A percentile compares a stretch with the other conserved stretches of the same genome.
phyloP scores from a whole-genome alignment of 305 asterid species.

The Fraxinus greggii region DNA sequence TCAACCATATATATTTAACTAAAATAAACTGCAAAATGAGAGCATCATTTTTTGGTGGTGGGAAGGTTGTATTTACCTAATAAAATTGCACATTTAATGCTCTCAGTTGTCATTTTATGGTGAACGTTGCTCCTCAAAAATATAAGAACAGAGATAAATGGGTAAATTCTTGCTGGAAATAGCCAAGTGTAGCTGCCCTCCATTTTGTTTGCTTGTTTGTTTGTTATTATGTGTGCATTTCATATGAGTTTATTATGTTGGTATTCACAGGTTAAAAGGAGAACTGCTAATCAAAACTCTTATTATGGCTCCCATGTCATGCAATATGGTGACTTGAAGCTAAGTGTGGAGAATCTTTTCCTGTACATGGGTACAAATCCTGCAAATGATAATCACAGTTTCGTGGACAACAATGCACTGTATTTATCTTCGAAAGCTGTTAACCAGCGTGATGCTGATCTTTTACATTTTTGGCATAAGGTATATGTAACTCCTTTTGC shows the following conservation, averaged over 20 bases:
- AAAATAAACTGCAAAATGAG: neutral
- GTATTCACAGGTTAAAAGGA: conserved; percentile 60
- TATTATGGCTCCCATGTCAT: conserved; percentile 83
- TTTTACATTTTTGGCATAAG: conserved; percentile 92
- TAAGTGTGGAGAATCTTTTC: conserved; percentile 48
- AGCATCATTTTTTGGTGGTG: neutral
- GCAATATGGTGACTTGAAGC: conserved; percentile 82
- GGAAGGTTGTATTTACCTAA: neutral
- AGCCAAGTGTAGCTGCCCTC: neutral
- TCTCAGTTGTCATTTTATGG: neutral
- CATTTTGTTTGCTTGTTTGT: conserved; percentile 5
- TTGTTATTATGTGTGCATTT: neutral
- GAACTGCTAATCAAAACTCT: conserved; percentile 64
- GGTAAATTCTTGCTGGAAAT: neutral
- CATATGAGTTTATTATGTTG: neutral
- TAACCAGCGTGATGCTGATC: conserved; percentile 96
- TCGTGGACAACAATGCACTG: conserved; percentile 46
- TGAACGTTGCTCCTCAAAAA: neutral
- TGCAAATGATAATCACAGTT: conserved; percentile 73
- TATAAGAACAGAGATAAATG: neutral
- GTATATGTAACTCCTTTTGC: conserved; percentile 29
- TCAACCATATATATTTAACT: neutral
- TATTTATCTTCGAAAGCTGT: conserved; percentile 50
- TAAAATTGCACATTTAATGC: neutral
- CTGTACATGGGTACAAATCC: conserved; percentile 81